Conservation (phyloP, 176 grass and related monocot species). For the Hordeum vulgare region MorexV3_pseudomolecules_assembly NC_058521.1:234369556-234370055, state of each 20-base stretch:
- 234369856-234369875: neutral
- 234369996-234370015: conserved; percentile 19
- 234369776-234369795: conserved; percentile 82
- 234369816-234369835: neutral
- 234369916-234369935: conserved; percentile 3
- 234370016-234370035: conserved; percentile 21
- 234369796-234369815: conserved; percentile 57
- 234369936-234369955: conserved; percentile 1
- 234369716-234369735: conserved; percentile 37
- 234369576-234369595: neutral
- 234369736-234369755: conserved; percentile 55
- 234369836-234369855: neutral
- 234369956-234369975: conserved; percentile 25
- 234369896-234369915: neutral
- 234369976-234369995: conserved; percentile 20
- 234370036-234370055: conserved; percentile 44
- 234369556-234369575: conserved; percentile 3
- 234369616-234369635: conserved; percentile 1
- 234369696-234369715: conserved; percentile 44
- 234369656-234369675: neutral
- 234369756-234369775: conserved; percentile 74
- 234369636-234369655: neutral
- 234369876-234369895: conserved; percentile 45
- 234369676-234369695: conserved; percentile 2
- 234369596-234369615: neutral